phyloP scores from a whole-genome alignment of 177 flowering plant species.

The Viscum album region DNA sequence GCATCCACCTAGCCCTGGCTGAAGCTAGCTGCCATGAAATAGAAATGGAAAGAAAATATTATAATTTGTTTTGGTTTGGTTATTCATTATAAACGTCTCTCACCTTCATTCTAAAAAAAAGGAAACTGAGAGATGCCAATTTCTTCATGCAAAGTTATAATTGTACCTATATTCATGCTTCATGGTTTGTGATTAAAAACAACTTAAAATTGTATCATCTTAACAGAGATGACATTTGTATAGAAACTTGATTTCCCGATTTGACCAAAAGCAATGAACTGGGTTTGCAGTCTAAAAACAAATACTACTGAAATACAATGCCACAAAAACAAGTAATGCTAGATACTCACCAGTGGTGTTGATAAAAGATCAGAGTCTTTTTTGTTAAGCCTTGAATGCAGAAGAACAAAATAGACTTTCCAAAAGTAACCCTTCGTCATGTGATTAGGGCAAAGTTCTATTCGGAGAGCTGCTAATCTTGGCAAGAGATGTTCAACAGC shows the following conservation, averaged over 20 bases:
- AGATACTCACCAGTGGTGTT: conserved; percentile 51
- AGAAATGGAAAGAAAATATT: too few species aligned
- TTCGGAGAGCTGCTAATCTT: conserved; percentile 78
- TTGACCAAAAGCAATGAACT: neutral
- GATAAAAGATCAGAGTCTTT: conserved; percentile 74
- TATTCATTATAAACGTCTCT: too few species aligned
- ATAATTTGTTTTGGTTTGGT: too few species aligned
- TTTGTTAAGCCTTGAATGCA: conserved; percentile 77
- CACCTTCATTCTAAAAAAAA: too few species aligned
- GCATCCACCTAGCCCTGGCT: conserved; percentile 59
- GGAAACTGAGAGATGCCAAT: too few species aligned
- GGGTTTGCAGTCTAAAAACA: neutral
- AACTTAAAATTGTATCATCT: too few species aligned
- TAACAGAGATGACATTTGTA: too few species aligned
- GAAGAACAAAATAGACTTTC: conserved; percentile 90
- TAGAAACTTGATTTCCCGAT: too few species aligned
- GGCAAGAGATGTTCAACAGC: conserved; percentile 72
- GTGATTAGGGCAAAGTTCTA: conserved; percentile 82
- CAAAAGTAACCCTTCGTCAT: conserved; percentile 88
- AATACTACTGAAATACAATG: neutral
- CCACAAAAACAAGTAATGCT: neutral
- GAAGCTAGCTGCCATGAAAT: conserved; percentile 42
- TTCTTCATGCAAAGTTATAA: too few species aligned
- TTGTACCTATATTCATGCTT: too few species aligned
- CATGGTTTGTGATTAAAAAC: too few species aligned